Base-by-base conservation (phyloP, 192 early-diverging fungal species). In the Coemansia pectinata region DNA sequence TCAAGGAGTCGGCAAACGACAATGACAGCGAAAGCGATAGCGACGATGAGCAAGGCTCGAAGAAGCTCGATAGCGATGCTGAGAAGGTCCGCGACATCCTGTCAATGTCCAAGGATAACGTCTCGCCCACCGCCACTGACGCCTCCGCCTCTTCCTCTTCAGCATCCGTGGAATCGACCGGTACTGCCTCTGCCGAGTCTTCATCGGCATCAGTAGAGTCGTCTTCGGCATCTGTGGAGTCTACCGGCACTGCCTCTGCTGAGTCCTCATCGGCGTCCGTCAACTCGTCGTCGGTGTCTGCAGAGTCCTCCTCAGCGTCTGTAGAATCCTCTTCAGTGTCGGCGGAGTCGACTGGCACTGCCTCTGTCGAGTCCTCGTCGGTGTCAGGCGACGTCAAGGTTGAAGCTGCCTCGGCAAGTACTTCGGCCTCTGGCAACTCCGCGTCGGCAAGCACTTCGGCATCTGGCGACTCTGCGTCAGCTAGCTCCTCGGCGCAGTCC, bases 11-110 rank as follows among this genome's bases (percentile, higher is more conserved):
- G 39, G 74, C 70, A 4, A 74, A 72, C 8, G 63, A 60, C 3
- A 63, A 69, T 11, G 69, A 71, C 40, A 65, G 65, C 19, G 71
- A 73, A 23, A 63, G 69, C 50, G 70, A 69, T 8, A 63, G 55
- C 12, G 72, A 65, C 45, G 63, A 63, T 23, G 70, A 67, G 34
- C 59, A 47, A 19, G 21, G 59, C n/a, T 39, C 59, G n/a, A 61
- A 61, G 59, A 61, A 61, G 36, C 9, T 21, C 39, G 69, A 62
- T 15, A 66, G 60, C 50, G 71, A 69, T 44, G 57, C 42, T 6
- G 65, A 63, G 21, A 41, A 62, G 19, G 21, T 52, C 50, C 21
- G 45, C 31, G 38, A 57, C 1, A 33, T 52, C 21, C 50, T 57
- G 66, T 41, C 66, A 4, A 40, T 14, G 66, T 67, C 66, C 27